Base-by-base conservation (phyloP, 1,284 basidiomycete species). In the Volvariella volvacea region DNA sequence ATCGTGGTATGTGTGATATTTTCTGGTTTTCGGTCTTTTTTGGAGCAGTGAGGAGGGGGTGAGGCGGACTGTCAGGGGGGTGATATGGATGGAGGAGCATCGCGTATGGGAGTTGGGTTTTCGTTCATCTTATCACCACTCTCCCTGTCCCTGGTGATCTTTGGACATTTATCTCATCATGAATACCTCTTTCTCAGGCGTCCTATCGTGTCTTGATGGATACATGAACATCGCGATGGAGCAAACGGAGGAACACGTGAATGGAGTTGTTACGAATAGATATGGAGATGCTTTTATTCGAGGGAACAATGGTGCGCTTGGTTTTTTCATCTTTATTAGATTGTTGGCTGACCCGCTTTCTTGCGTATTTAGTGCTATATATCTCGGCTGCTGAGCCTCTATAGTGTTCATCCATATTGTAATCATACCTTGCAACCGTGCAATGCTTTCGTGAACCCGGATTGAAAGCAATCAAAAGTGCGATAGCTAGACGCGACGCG, bases 221-320 rank as follows among this genome's bases (percentile, higher is more conserved):
- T 93, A 92, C 63, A 93, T 99, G 96, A 99, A 99, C 68, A 97
- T 99, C 46, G 95, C 93, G 3, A 70, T 99, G 39, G 95, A 99
- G 66, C 87, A 97, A 62, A 97, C 94, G 1, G 89, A 94, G 64
- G 95, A 99, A 66, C 85, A 91, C 63, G 90, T 96, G 10, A 87
- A 89, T 54, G 94, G 93, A 8, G 62, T 70, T 25, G 75, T 88
- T 44, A 94, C 90, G 32, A 95, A 93, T 60, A 76, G 75, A 49
- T 97, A 94, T 56, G 93, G 94, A 1, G 93, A 97, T 64, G 87
- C 93, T 22, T 97, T 97, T 66, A 89, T 97, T 53, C 74, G 95
- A 45, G 95, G 95, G 25, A 98, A 98, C 67, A 98, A 98, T 65
- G 95, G 95, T 95, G 52, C 49, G 83, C n/a, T 15, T 70, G 7